Evolutionary conservation across 1,284 basidiomycete genomes (phyloP).

Genomic region (Sanghuangporus baumii): DNA sequence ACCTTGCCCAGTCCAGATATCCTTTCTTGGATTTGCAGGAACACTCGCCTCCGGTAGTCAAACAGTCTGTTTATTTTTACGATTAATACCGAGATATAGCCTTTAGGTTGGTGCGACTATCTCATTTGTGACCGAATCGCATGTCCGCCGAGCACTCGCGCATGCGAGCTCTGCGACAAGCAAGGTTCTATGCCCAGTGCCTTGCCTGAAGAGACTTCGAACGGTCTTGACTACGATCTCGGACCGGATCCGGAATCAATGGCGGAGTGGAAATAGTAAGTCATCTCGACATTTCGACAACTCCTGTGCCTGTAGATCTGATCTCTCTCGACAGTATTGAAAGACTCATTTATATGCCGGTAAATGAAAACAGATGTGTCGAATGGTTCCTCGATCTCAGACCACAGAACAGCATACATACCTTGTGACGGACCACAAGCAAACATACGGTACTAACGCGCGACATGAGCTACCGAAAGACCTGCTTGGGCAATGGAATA

Average conservation of each 20-base stretch:
- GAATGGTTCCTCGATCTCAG: not conserved
- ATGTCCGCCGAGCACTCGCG: slow-evolving; percentile 33
- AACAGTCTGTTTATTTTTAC: not conserved
- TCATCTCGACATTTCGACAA: slow-evolving; percentile 21
- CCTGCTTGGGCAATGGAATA: slow-evolving; percentile 36
- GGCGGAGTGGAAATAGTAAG: slow-evolving; percentile 50
- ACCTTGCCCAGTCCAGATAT: slow-evolving; percentile 53
- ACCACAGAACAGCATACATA: slow-evolving; percentile 40
- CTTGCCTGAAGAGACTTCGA: not conserved
- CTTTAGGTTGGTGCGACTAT: slow-evolving; percentile 55
- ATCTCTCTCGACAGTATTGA: slow-evolving; percentile 29
- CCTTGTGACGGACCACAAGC: slow-evolving; percentile 59
- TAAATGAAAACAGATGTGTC: slow-evolving; percentile 21
- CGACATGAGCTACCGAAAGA: slow-evolving; percentile 19
- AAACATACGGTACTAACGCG: slow-evolving; percentile 36
- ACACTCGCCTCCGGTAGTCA: slow-evolving; percentile 42
- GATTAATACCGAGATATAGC: not conserved
- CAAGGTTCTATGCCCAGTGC: not conserved
- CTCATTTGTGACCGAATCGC: slow-evolving; percentile 50
- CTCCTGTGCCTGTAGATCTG: slow-evolving; percentile 8
- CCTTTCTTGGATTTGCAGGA: slow-evolving; percentile 55
- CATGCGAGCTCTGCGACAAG: slow-evolving; percentile 9
- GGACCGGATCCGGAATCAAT: slow-evolving; percentile 47
- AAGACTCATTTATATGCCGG: slow-evolving; percentile 49
- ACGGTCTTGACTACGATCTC: slow-evolving; percentile 29